Evolutionary conservation across 352 stramenopile genomes (phyloP).

Genomic region (Chrysophaeum taylorii): DNA sequence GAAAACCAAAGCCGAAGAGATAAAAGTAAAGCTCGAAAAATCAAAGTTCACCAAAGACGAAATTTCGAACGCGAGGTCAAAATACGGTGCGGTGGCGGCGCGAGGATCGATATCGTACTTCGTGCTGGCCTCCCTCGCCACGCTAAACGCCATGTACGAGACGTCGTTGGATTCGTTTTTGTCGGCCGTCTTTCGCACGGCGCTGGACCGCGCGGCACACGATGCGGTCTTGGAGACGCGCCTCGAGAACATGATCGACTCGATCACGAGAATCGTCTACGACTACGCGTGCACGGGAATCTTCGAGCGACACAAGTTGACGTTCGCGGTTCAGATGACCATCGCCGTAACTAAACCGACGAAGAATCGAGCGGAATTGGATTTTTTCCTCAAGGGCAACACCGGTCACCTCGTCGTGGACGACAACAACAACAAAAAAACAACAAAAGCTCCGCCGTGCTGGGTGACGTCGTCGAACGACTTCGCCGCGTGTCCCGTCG

Average conservation of each 20-base stretch:
- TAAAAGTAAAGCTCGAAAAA: conserved; percentile 78
- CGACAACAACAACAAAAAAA: conserved; percentile 37
- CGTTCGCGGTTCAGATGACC: conserved; percentile 77
- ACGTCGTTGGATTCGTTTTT: conserved; percentile 82
- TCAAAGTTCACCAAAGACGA: conserved; percentile 82
- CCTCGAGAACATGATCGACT: conserved; percentile 70
- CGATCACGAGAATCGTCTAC: conserved; percentile 75
- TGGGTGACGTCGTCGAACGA: too few relatives aligned
- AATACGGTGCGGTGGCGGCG: conserved; percentile 78
- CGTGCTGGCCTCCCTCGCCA: conserved; percentile 70
- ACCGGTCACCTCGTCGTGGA: conserved; percentile 64
- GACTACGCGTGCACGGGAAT: conserved; percentile 92
- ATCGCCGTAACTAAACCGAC: conserved; percentile 56
- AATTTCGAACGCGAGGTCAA: conserved; percentile 72
- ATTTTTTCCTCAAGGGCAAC: conserved; percentile 90
- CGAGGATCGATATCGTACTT: conserved; percentile 88
- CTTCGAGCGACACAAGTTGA: conserved; percentile 92
- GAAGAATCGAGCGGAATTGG: conserved; percentile 68
- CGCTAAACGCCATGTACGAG: conserved; percentile 90
- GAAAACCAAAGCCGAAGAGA: conserved; percentile 83
- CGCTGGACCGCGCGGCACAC: conserved; percentile 71
- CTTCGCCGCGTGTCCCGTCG: conserved; percentile 20
- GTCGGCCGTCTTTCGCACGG: conserved; percentile 68
- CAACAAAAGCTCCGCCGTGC: too few relatives aligned
- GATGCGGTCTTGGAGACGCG: conserved; percentile 75